These are phyloP conservation scores for Clavaria fumosa DNA, from an alignment of 768 basidiomycete species.

Conservation along the genomic window DNA sequence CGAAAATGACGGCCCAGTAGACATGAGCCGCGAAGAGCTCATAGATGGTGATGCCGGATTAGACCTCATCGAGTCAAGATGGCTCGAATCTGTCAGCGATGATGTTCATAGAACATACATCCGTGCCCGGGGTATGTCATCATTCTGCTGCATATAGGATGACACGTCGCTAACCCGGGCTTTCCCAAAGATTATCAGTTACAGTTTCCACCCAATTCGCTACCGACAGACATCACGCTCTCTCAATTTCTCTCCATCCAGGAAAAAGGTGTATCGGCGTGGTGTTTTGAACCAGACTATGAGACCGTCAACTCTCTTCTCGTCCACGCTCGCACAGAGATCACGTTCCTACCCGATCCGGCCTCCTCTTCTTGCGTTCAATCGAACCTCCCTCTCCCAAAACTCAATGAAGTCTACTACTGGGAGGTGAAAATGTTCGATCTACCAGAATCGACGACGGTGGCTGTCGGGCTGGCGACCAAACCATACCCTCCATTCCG, in stretches of 20 bases:
- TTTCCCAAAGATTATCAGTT: slow-evolving; percentile 50
- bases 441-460: slow-evolving; percentile 70
- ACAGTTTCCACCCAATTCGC: slow-evolving; percentile 90
- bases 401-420: slow-evolving; percentile 97
- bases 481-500: slow-evolving; percentile 96
- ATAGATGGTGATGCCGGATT: slow-evolving; percentile 88
- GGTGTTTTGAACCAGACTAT: slow-evolving; percentile 98
- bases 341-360: slow-evolving; percentile 95
- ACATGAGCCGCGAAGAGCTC: slow-evolving; percentile 85
- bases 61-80: slow-evolving; percentile 80
- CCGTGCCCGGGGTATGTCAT: slow-evolving; percentile 65
- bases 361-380: slow-evolving; percentile 89
- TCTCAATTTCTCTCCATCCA: slow-evolving; percentile 98
- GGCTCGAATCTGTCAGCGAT: slow-evolving; percentile 77
- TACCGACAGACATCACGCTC: slow-evolving; percentile 93
- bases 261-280: slow-evolving; percentile 98
- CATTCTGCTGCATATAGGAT: background rate
- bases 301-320: slow-evolving; percentile 86
- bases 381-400: slow-evolving; percentile 92
- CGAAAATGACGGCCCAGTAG: slow-evolving; percentile 85
- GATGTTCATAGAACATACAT: slow-evolving; percentile 51
- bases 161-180: background rate
- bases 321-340: slow-evolving; percentile 91
- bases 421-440: slow-evolving; percentile 99
- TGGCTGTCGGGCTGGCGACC: slow-evolving; percentile 89